Conservation (phyloP, 2,329 filamentous ascomycete genomes). For the Sporothrix luriei region DNA sequence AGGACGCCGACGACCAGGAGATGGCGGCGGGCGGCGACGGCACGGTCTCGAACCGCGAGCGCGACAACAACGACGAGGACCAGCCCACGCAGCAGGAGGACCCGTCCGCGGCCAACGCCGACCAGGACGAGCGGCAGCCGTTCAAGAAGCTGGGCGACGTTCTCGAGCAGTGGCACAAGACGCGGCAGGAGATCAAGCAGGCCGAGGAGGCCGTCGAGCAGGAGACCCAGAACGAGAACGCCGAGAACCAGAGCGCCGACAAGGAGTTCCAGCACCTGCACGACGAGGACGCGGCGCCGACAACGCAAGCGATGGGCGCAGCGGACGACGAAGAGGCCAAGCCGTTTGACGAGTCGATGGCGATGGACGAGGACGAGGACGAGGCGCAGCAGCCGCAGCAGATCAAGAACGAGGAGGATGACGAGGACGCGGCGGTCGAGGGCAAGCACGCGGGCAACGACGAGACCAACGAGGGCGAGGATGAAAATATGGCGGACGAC, state of each 20-base stretch:
- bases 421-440: conserved; percentile 55
- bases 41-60: conserved; percentile 50
- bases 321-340: conserved; percentile 77
- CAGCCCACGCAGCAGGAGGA: conserved; percentile 44
- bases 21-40: conserved; percentile 66
- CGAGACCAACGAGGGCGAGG: conserved; percentile 46
- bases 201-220: conserved; percentile 54
- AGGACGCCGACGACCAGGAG: conserved; percentile 58
- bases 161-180: conserved; percentile 88
- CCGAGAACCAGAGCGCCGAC: conserved; percentile 70
- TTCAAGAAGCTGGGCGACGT: conserved; percentile 96
- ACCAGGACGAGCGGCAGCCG: conserved; percentile 57
- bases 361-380: conserved; percentile 74
- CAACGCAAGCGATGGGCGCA: conserved; percentile 87
- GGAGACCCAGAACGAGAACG: conserved; percentile 40
- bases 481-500: too few species aligned
- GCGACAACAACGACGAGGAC: conserved; percentile 46
- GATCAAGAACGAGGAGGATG: conserved; percentile 38
- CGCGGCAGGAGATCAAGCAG: conserved; percentile 78
- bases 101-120: conserved; percentile 46
- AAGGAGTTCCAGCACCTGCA: conserved; percentile 93
- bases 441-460: conserved; percentile 58
- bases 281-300: conserved; percentile 77
- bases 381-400: conserved; percentile 15
- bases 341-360: conserved; percentile 85